These are phyloP conservation scores for Aspergillus sp. DNA, from an alignment of 2,329 filamentous ascomycete species.

Conservation along the genomic window DNA sequence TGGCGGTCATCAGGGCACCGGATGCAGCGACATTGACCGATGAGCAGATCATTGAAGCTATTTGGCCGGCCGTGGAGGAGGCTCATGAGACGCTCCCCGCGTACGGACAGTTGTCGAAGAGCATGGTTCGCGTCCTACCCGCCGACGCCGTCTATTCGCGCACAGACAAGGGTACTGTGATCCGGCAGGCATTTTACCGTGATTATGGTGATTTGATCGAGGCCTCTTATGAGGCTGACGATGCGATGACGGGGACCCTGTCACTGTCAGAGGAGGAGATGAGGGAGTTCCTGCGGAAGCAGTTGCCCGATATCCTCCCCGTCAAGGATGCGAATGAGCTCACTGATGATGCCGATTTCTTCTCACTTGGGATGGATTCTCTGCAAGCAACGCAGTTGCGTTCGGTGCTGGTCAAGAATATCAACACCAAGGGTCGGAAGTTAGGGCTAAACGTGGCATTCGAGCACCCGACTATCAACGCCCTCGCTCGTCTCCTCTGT, in stretches of 20 bases:
- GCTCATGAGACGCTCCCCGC: slow-evolving; percentile 57
- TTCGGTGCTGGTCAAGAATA: slow-evolving; percentile 53
- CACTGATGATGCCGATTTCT: slow-evolving; percentile 59
- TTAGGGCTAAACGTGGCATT: slow-evolving; percentile 63
- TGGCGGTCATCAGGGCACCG: slow-evolving; percentile 59
- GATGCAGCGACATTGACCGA: slow-evolving; percentile 47
- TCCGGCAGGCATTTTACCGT: slow-evolving; percentile 55
- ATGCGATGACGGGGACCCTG: slow-evolving; percentile 29
- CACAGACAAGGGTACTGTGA: slow-evolving; percentile 62
- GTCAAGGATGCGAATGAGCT: slow-evolving; percentile 23
- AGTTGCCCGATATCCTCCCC: slow-evolving; percentile 33
- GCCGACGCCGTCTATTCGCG: slow-evolving; percentile 51
- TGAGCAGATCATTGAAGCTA: slow-evolving; percentile 51
- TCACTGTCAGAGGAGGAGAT: slow-evolving; percentile 34
- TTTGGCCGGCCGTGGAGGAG: slow-evolving; percentile 56
- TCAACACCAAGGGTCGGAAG: slow-evolving; percentile 55
- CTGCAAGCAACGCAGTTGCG: slow-evolving; percentile 63
- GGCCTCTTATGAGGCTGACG: slow-evolving; percentile 43
- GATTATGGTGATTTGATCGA: slow-evolving; percentile 54
- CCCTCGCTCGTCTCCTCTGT: slow-evolving; percentile 52
- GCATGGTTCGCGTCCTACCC: slow-evolving; percentile 57
- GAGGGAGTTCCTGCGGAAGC: slow-evolving; percentile 39
- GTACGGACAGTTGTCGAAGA: slow-evolving; percentile 58
- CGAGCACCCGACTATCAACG: slow-evolving; percentile 57
- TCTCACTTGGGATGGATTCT: slow-evolving; percentile 61